Evolutionary conservation across 495 filamentous ascomycete genomes (phyloP).

Genomic region (Trichoderma erinaceum): DNA sequence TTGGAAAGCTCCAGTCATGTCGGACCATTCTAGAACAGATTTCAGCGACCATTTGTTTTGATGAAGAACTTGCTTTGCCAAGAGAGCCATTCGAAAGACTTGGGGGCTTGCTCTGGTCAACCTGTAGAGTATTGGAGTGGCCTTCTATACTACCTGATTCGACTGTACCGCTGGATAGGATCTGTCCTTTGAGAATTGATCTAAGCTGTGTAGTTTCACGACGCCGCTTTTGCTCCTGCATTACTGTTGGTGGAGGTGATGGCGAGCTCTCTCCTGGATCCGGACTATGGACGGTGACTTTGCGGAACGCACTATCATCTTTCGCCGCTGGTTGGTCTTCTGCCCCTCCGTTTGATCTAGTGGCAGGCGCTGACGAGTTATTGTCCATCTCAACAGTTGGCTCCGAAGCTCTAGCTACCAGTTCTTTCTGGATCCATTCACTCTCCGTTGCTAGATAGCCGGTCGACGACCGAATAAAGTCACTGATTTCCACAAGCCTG

Average conservation of each 20-base stretch:
- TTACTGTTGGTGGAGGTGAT: constrained; percentile 3
- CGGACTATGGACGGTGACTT: constrained; percentile 11
- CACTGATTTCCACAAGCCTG: not conserved
- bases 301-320: not conserved
- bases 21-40: not conserved
- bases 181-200: constrained; percentile 2
- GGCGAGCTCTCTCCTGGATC: not conserved
- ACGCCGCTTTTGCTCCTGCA: constrained; percentile 15
- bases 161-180: not conserved
- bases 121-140: not conserved
- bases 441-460: not conserved
- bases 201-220: not conserved
- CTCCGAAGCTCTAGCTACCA: not conserved
- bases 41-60: not conserved
- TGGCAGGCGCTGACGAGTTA: not conserved
- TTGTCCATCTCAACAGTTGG: not conserved
- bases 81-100: not conserved
- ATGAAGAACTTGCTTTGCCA: not conserved
- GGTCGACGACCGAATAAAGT: not conserved
- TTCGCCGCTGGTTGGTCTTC: not conserved
- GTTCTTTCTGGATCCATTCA: not conserved
- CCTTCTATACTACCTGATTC: not conserved
- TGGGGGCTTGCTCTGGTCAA: not conserved
- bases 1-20: constrained; percentile 6
- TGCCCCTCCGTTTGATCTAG: not conserved